Conservation (phyloP, 768 basidiomycete species). For the Polyporus arcularius region DNA sequence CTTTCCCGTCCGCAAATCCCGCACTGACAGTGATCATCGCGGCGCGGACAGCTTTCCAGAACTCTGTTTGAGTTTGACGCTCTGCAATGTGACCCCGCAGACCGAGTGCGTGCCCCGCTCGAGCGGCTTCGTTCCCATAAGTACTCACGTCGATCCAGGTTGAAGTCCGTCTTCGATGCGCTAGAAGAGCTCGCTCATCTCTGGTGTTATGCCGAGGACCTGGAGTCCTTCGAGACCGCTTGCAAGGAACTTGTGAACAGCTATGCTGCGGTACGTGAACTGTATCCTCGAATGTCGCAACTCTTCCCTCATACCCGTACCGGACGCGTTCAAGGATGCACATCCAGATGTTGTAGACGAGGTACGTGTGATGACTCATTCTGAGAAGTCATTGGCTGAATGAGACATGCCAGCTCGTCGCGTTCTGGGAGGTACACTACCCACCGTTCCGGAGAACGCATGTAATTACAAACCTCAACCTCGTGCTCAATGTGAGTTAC, state of each 20-base stretch:
- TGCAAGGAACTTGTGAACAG: constrained; percentile 59
- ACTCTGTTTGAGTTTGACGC: constrained; percentile 63
- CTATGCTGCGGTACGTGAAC: constrained; percentile 52
- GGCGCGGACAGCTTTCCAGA: constrained; percentile 64
- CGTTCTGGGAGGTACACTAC: constrained; percentile 59
- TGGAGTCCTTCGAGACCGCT: constrained; percentile 68
- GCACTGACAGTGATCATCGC: not conserved
- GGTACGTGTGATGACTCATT: constrained; percentile 38
- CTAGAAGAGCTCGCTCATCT: constrained; percentile 62
- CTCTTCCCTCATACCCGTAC: not conserved
- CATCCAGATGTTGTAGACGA: constrained; percentile 64
- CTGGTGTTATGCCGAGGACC: constrained; percentile 67
- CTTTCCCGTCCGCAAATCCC: not conserved
- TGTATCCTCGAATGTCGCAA: not conserved
- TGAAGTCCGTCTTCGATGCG: constrained; percentile 60
- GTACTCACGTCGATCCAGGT: constrained; percentile 36
- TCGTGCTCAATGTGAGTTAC: constrained; percentile 59
- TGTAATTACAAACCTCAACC: constrained; percentile 52
- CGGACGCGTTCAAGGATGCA: constrained; percentile 41
- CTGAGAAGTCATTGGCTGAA: not conserved
- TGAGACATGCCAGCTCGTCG: constrained; percentile 51
- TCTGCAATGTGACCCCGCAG: constrained; percentile 68
- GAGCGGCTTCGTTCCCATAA: not conserved
- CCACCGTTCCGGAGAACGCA: constrained; percentile 58
- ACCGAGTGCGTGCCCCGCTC: constrained; percentile 52